Percentiles rank a stretch among this genome's conserved stretches.
These are phyloP conservation scores for Panaeolus papilionaceus DNA, from an alignment of 768 basidiomycete genomes.

Conservation along the genomic window DNA sequence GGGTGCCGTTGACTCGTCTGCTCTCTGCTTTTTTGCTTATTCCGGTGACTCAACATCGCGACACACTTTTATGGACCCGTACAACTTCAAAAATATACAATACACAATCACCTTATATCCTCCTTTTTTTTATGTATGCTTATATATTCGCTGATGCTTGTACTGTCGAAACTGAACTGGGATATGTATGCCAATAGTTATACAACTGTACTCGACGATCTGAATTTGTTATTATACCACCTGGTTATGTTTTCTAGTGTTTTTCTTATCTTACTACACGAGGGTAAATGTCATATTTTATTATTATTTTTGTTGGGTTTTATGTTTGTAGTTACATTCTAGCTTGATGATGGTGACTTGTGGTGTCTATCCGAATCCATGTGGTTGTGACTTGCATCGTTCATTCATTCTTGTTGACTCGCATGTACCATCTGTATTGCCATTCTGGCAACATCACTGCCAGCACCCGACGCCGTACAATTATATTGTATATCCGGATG, in stretches of 20 bases:
- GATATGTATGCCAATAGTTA: background rate
- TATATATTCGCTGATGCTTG: conserved; percentile 1
- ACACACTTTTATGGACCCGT: background rate
- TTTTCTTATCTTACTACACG: background rate
- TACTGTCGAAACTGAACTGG: background rate
- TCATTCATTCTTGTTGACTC: no score
- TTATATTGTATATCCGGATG: no score
- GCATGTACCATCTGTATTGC: no score
- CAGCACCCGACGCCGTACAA: no score
- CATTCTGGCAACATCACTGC: no score
- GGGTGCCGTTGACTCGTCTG: background rate
- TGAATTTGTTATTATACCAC: background rate
- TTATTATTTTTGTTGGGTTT: background rate
- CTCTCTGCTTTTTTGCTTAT: background rate
- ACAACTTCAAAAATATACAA: background rate
- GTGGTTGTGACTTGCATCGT: no score
- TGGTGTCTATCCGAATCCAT: no score
- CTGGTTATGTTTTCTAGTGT: no score
- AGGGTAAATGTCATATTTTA: background rate
- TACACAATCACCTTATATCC: background rate
- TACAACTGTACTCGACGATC: background rate
- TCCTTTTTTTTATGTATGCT: background rate
- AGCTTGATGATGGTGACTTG: no score
- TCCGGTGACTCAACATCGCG: conserved; percentile 6
- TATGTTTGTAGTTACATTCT: background rate